A percentile compares a stretch with the other conserved stretches of the same genome.
These are phyloP conservation scores for Cercis canadensis DNA, from an alignment of 306 rosid species.

Conservation along the genomic window DNA sequence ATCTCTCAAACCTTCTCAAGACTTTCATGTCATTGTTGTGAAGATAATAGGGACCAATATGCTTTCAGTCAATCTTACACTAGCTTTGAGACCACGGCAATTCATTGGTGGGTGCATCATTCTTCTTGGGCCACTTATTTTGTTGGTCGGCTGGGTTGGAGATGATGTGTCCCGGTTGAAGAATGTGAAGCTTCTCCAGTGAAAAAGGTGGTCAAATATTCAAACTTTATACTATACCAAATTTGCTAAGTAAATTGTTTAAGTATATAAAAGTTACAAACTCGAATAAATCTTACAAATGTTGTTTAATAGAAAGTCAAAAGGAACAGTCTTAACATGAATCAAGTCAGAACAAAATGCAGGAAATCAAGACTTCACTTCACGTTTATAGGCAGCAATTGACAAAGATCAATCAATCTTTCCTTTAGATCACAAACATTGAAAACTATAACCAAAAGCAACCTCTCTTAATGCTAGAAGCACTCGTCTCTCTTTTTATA, in stretches of 20 bases:
- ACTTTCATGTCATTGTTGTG: constrained; percentile 42
- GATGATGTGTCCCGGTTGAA: not conserved
- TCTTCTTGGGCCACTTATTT: not conserved
- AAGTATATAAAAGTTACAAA: not conserved
- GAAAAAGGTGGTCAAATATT: not conserved
- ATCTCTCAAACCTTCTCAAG: constrained; percentile 41
- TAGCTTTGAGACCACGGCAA: not conserved
- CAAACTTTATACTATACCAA: no score
- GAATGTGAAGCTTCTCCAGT: not conserved
- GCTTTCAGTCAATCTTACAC: not conserved
- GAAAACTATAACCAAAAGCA: not conserved
- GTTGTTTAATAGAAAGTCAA: not conserved
- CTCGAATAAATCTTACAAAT: not conserved
- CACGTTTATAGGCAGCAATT: not conserved
- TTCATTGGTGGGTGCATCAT: not conserved
- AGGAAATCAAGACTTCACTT: not conserved
- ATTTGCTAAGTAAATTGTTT: not conserved
- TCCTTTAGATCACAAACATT: not conserved
- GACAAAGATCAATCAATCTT: not conserved
- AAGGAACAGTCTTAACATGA: not conserved
- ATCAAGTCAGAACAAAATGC: not conserved
- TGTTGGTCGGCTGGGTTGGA: not conserved
- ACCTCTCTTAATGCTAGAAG: not conserved
- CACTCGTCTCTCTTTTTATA: no score
- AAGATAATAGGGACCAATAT: constrained; percentile 25